These are phyloP conservation scores for Eucalyptus curtisii DNA, from an alignment of 345 rosid species.

Conservation along the genomic window DNA sequence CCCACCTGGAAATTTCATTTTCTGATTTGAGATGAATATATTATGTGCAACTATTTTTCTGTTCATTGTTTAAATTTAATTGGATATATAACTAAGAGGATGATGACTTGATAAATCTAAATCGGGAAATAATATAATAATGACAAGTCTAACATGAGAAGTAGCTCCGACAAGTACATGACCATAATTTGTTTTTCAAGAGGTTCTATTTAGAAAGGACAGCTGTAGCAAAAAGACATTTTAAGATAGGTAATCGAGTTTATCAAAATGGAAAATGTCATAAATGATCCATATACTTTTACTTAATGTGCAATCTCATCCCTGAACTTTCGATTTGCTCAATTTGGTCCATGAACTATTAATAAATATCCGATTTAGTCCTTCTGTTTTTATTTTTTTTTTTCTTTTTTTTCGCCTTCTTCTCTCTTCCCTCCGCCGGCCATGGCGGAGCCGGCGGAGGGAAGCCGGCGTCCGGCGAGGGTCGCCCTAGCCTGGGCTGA, in stretches of 20 bases:
- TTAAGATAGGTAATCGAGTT: neutral
- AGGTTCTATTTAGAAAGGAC: neutral
- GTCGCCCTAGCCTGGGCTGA: too few species aligned
- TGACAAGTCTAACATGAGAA: neutral
- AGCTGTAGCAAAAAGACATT: neutral
- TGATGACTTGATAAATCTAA: neutral
- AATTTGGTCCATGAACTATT: too few species aligned
- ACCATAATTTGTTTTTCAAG: neutral
- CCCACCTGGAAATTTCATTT: fast-evolving
- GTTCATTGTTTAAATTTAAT: fast-evolving
- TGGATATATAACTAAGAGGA: fast-evolving
- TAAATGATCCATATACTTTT: too few species aligned
- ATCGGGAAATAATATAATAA: neutral
- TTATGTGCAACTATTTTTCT: neutral
- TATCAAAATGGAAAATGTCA: too few species aligned
- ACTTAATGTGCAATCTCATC: too few species aligned
- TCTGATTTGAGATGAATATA: neutral
- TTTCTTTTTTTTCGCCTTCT: too few species aligned
- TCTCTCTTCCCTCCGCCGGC: too few species aligned
- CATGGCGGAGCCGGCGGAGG: too few species aligned
- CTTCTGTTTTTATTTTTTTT: too few species aligned
- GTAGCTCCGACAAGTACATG: neutral
- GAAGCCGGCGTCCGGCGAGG: too few species aligned
- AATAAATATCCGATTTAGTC: too few species aligned
- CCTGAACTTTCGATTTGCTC: too few species aligned